phyloP scores from a whole-genome alignment of 2,329 filamentous ascomycete genomes.

The Claviceps pazoutovae region DNA sequence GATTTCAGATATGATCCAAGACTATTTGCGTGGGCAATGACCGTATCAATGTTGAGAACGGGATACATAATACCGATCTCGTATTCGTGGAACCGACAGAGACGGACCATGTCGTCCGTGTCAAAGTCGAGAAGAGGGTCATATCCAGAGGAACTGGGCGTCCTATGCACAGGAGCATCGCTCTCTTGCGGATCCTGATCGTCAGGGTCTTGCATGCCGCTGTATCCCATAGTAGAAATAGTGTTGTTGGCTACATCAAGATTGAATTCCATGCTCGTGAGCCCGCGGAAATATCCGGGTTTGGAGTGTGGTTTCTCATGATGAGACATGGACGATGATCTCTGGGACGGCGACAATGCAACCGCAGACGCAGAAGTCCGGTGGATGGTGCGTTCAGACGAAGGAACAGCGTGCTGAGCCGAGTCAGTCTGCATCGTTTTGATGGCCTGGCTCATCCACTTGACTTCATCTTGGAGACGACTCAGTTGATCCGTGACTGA shows the following conservation, averaged over 20 bases:
- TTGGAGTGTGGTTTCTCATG: conserved; percentile 34
- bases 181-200: conserved; percentile 34
- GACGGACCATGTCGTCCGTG: conserved; percentile 64
- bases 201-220: conserved; percentile 43
- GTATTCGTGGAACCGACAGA: conserved; percentile 73
- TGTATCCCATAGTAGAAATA: conserved; percentile 79
- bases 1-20: conserved; percentile 60
- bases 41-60: conserved; percentile 57
- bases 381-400: conserved; percentile 29
- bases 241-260: conserved; percentile 79
- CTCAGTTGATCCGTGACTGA: conserved; percentile 62
- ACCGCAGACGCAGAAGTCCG: conserved; percentile 13
- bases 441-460: conserved; percentile 59
- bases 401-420: conserved; percentile 25
- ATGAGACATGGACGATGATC: conserved; percentile 22
- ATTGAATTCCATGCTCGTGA: conserved; percentile 74
- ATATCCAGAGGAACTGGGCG: conserved; percentile 23
- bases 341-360: conserved; percentile 31
- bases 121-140: conserved; percentile 73
- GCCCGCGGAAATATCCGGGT: conserved; percentile 62
- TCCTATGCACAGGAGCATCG: conserved; percentile 9
- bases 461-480: conserved; percentile 72
- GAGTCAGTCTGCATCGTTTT: conserved; percentile 49
- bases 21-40: conserved; percentile 55
- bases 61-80: conserved; percentile 92